These are phyloP conservation scores for Wolfiporia cocos DNA, from an alignment of 1,284 basidiomycete genomes.

Conservation along the genomic window DNA sequence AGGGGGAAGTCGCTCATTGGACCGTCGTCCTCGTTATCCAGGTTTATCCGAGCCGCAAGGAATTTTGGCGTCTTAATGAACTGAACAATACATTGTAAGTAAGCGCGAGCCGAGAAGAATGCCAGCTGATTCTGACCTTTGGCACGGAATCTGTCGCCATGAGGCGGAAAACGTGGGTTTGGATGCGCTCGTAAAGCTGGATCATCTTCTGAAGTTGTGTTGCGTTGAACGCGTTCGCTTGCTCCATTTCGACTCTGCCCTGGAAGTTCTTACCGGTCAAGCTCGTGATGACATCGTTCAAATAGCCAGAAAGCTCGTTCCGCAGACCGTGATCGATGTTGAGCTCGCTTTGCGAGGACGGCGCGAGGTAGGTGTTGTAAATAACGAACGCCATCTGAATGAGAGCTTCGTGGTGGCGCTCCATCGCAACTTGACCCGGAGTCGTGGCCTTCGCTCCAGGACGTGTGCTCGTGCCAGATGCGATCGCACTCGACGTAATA, in stretches of 20 bases:
- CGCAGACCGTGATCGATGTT: conserved; percentile 98
- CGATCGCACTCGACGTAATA: conserved; percentile 89
- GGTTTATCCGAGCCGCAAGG: conserved; percentile 67
- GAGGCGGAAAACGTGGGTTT: conserved; percentile 92
- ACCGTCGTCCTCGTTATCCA: conserved; percentile 60
- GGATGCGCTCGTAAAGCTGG: conserved; percentile 91
- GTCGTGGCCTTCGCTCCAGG: conserved; percentile 42
- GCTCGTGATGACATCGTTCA: conserved; percentile 79
- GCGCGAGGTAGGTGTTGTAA: conserved; percentile 93
- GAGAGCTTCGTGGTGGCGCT: conserved; percentile 92
- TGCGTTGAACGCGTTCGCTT: conserved; percentile 78
- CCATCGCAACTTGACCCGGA: conserved; percentile 89
- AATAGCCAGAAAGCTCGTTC: conserved; percentile 89
- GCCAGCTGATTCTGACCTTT: conserved; percentile 49
- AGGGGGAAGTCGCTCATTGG: conserved; percentile 24
- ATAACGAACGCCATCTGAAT: conserved; percentile 94
- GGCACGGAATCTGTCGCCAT: conserved; percentile 99
- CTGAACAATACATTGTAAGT: conserved; percentile 29
- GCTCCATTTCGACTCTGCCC: conserved; percentile 74
- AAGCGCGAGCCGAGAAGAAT: background rate
- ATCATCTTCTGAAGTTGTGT: conserved; percentile 95
- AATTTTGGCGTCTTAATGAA: conserved; percentile 83
- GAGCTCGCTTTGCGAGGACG: conserved; percentile 90
- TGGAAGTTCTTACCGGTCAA: conserved; percentile 73
- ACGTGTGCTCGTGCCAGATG: conserved; percentile 38